Evolutionary conservation across 176 grass and related monocot species (phyloP).

Genomic region (Bromus sterilis): DNA sequence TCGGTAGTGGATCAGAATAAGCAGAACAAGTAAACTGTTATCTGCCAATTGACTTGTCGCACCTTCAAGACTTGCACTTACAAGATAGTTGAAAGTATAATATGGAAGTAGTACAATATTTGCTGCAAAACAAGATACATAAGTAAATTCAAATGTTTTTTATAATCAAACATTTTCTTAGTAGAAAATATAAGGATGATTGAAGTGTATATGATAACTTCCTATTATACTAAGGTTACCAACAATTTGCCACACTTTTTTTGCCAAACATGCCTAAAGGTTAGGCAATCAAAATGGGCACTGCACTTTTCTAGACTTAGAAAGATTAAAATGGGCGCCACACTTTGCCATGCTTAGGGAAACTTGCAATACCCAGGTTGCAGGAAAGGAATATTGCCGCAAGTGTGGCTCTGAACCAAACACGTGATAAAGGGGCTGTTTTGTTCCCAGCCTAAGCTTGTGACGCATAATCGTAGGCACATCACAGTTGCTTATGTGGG

Average conservation of each 20-base stretch:
- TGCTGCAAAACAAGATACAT: conserved; percentile 60
- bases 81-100: conserved; percentile 91
- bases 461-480: neutral
- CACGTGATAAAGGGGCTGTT: neutral
- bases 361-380: neutral
- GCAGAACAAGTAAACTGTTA: conserved; percentile 81
- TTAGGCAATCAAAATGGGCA: neutral
- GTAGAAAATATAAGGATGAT: conserved; percentile 8
- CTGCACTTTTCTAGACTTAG: neutral
- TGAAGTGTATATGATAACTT: conserved; percentile 5
- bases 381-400: neutral
- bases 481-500: neutral
- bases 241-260: neutral
- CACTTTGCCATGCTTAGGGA: neutral
- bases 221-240: neutral
- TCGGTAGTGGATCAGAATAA: conserved; percentile 87
- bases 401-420: neutral
- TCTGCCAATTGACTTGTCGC: conserved; percentile 71
- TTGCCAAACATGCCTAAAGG: neutral
- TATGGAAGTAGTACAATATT: conserved; percentile 89
- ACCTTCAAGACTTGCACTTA: conserved; percentile 59
- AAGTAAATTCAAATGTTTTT: neutral
- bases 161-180: neutral
- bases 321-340: neutral
- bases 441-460: neutral